A percentile compares a stretch with the other conserved stretches of the same genome.
phyloP scores from a whole-genome alignment of 306 rosid genomes.

The Potentilla sterilis region DNA sequence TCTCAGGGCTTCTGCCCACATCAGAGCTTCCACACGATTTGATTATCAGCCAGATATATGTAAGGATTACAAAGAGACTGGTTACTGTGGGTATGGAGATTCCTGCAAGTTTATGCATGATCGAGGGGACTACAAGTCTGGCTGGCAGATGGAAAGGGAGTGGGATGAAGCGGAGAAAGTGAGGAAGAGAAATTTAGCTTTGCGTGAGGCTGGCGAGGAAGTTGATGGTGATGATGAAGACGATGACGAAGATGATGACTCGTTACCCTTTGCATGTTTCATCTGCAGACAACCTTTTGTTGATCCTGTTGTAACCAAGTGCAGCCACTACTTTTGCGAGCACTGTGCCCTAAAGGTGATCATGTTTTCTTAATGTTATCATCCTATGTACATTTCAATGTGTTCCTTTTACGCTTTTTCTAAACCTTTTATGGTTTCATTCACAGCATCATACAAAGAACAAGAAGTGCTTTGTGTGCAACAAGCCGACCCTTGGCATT shows the following conservation, averaged over 20 bases:
- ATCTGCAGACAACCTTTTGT: slow-evolving; percentile 77
- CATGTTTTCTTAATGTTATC: neutral
- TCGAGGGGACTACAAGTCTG: slow-evolving; percentile 92
- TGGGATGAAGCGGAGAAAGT: slow-evolving; percentile 90
- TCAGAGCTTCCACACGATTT: slow-evolving; percentile 74
- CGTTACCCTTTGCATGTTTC: slow-evolving; percentile 78
- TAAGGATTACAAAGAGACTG: slow-evolving; percentile 87
- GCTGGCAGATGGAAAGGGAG: slow-evolving; percentile 92
- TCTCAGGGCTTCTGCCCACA: slow-evolving; percentile 87
- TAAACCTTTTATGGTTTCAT: slow-evolving; percentile 4
- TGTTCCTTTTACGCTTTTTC: neutral
- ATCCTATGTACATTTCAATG: neutral
- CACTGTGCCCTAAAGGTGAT: slow-evolving; percentile 78
- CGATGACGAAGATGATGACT: slow-evolving; percentile 42
- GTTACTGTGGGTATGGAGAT: slow-evolving; percentile 84
- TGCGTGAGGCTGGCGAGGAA: slow-evolving; percentile 39
- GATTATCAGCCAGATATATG: slow-evolving; percentile 93
- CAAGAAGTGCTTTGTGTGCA: slow-evolving; percentile 88
- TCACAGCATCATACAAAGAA: slow-evolving; percentile 81
- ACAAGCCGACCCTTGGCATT: slow-evolving; percentile 80
- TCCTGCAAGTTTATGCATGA: slow-evolving; percentile 90
- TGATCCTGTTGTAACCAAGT: slow-evolving; percentile 77
- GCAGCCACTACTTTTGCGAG: slow-evolving; percentile 84
- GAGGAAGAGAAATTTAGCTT: slow-evolving; percentile 71
- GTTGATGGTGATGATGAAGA: slow-evolving; percentile 38